These are phyloP conservation scores for Apostasia ramifera DNA, from an alignment of 106 monocot genomes.

Conservation along the genomic window DNA sequence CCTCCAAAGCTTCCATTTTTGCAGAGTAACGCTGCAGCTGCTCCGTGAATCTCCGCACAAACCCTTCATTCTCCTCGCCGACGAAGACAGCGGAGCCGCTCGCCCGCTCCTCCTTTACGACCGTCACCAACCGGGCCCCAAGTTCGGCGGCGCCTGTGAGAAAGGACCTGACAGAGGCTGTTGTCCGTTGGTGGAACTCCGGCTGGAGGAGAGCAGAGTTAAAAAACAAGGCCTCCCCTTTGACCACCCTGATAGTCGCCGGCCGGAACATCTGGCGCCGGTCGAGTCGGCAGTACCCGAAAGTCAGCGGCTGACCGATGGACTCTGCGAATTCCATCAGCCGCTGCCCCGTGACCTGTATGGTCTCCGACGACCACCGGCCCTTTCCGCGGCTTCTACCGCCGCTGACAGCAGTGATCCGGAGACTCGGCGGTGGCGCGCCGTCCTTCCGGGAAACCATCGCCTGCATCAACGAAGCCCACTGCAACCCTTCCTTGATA, in stretches of 20 bases:
- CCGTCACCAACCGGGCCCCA: slow-evolving; percentile 10
- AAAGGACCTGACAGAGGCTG: slow-evolving; percentile 24
- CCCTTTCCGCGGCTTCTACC: background rate
- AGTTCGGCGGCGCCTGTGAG: slow-evolving; percentile 4
- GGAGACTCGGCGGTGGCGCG: slow-evolving; percentile 32
- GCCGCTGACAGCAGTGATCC: slow-evolving; percentile 36
- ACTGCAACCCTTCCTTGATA: slow-evolving; percentile 49
- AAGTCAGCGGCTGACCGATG: slow-evolving; percentile 36
- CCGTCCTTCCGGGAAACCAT: slow-evolving; percentile 27
- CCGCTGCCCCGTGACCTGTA: slow-evolving; percentile 26
- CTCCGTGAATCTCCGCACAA: slow-evolving; percentile 29
- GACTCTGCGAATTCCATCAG: slow-evolving; percentile 40
- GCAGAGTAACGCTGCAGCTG: slow-evolving; percentile 37
- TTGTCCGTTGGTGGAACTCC: background rate
- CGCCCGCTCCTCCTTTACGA: slow-evolving; percentile 7
- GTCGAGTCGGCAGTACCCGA: slow-evolving; percentile 40
- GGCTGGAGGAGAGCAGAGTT: slow-evolving; percentile 43
- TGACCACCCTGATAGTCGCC: slow-evolving; percentile 14
- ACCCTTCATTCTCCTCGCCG: slow-evolving; percentile 1
- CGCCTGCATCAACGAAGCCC: slow-evolving; percentile 63
- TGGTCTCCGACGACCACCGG: background rate
- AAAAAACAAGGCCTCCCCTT: slow-evolving; percentile 24
- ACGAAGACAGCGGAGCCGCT: background rate
- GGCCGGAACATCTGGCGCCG: slow-evolving; percentile 31
- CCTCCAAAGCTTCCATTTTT: slow-evolving; percentile 31